These are phyloP conservation scores for Coniochaeta hoffmannii DNA, from an alignment of 2,329 filamentous ascomycete species.

Conservation along the genomic window DNA sequence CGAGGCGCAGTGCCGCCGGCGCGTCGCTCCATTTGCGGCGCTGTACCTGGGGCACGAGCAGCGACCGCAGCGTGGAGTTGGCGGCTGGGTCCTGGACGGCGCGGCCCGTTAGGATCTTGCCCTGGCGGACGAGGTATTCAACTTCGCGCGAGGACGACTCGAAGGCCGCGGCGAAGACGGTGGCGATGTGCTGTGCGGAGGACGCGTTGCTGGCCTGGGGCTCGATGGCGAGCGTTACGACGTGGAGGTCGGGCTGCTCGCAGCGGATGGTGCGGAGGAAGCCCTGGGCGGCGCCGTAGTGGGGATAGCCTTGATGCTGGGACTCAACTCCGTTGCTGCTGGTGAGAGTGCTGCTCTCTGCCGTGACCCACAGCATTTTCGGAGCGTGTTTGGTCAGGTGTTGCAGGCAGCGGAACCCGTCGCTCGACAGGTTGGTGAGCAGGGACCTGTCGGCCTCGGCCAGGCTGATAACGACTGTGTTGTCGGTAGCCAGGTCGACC, in stretches of 20 bases:
- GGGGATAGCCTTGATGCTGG: slow-evolving; percentile 10
- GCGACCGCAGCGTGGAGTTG: background rate
- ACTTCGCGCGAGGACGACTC: background rate
- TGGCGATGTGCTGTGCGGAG: slow-evolving; percentile 4
- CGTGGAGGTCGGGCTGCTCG: slow-evolving; percentile 17
- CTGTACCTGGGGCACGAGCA: background rate
- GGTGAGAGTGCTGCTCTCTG: too few species aligned
- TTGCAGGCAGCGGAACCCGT: too few species aligned
- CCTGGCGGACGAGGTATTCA: slow-evolving; percentile 4
- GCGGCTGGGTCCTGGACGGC: slow-evolving; percentile 1
- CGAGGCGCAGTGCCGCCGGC: slow-evolving; percentile 1
- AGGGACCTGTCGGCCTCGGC: too few species aligned
- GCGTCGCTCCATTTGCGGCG: slow-evolving; percentile 4
- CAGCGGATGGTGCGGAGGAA: slow-evolving; percentile 18
- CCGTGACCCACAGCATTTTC: slow-evolving; percentile 19
- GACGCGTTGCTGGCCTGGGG: slow-evolving; percentile 2
- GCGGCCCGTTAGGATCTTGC: slow-evolving; percentile 2
- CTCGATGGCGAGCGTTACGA: slow-evolving; percentile 16
- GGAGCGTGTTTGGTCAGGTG: too few species aligned
- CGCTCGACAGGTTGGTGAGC: too few species aligned
- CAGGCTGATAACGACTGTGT: too few species aligned
- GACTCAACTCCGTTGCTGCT: too few species aligned
- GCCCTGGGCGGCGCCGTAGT: slow-evolving; percentile 14
- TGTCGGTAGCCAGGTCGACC: too few species aligned
- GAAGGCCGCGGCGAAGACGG: background rate